Base-by-base conservation (phyloP, 1,284 basidiomycete genomes). In the Ceratobasidium sp. region DNA sequence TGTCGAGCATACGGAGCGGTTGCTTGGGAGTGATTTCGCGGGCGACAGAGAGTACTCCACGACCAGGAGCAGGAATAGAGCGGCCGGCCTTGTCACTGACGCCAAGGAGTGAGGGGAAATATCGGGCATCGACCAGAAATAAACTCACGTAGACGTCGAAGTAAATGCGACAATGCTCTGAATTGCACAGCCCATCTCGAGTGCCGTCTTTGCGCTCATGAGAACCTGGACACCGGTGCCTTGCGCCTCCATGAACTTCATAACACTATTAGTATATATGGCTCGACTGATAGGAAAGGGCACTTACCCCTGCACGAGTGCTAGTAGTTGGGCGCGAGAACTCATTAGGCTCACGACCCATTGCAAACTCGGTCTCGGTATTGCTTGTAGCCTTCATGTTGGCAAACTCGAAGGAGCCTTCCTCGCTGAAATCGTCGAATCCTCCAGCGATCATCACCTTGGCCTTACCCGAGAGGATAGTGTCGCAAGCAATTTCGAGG, bases 361-460 rank as follows among this genome's bases (percentile, higher is more conserved):
- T 97, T 8, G 96, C 96, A 76, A 98, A 92, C 80, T 99, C 97
- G 42, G 93, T 93, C 79, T 96, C 93, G 4, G 95, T 91, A 77
- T 96, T 98, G 80, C 92, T 95, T 6, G 97, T 99, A 5, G 97
- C 97, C 81, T 98, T 97, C 97, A 99, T 99, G 84, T 98, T 98
- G 69, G 95, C 96, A 80, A 96, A 96, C 80, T 98, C 95, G 80
- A 88, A 96, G 20, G 95, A 96, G 25, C 95, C 96, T 79, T 98
- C 96, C 80, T 99, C 97, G 74, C 91, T 92, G 77, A 98, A 87
- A 79, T 99, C 97, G 77, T 99, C 97, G 81, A 95, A 98, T 70
- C 96, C 97, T 80, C 97, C 97, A 49, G 96, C 92, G 73, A 99
- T 90, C 97, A 99, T 99, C 77, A 99, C 89, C 83, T 98, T 98